These are phyloP conservation scores for Xylariaceae sp. DNA, from an alignment of 2,329 filamentous ascomycete genomes.

Conservation along the genomic window DNA sequence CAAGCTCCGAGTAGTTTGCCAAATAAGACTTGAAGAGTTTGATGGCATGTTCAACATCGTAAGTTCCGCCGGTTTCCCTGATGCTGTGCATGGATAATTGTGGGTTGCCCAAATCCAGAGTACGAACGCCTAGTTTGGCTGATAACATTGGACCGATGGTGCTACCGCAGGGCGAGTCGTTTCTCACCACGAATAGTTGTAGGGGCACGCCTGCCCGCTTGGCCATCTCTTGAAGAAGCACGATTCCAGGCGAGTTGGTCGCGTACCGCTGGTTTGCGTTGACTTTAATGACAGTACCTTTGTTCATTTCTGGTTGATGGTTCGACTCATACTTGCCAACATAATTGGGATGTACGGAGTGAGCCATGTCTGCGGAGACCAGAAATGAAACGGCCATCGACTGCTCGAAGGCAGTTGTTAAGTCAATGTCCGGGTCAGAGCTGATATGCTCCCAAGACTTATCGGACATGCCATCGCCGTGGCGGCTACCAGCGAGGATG, in stretches of 20 bases:
- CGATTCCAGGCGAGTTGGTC: constrained; percentile 93
- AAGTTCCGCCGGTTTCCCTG: constrained; percentile 82
- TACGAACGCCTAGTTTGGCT: constrained; percentile 79
- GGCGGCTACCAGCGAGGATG: constrained; percentile 62
- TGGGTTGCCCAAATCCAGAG: constrained; percentile 88
- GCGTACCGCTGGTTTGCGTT: constrained; percentile 97
- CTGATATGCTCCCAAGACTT: constrained; percentile 59
- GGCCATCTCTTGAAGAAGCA: constrained; percentile 84
- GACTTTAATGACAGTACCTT: constrained; percentile 93
- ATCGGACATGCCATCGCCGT: constrained; percentile 48
- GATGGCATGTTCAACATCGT: constrained; percentile 83
- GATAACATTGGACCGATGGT: constrained; percentile 98
- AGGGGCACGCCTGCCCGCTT: constrained; percentile 72
- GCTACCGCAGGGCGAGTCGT: constrained; percentile 90
- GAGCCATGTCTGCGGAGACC: constrained; percentile 95
- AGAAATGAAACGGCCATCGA: constrained; percentile 88
- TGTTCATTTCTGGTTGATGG: constrained; percentile 93
- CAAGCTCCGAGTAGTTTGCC: constrained; percentile 74
- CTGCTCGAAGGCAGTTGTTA: constrained; percentile 86
- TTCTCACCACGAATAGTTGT: constrained; percentile 93
- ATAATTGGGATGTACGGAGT: constrained; percentile 95
- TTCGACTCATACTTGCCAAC: constrained; percentile 83
- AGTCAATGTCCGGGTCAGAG: constrained; percentile 53
- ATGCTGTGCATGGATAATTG: constrained; percentile 98
- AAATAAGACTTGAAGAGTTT: constrained; percentile 87